Evolutionary conservation across 2,329 filamentous ascomycete species (phyloP), one percentile per base, ranked within the genome.

Genomic region (Diaporthe helianthi): DNA sequence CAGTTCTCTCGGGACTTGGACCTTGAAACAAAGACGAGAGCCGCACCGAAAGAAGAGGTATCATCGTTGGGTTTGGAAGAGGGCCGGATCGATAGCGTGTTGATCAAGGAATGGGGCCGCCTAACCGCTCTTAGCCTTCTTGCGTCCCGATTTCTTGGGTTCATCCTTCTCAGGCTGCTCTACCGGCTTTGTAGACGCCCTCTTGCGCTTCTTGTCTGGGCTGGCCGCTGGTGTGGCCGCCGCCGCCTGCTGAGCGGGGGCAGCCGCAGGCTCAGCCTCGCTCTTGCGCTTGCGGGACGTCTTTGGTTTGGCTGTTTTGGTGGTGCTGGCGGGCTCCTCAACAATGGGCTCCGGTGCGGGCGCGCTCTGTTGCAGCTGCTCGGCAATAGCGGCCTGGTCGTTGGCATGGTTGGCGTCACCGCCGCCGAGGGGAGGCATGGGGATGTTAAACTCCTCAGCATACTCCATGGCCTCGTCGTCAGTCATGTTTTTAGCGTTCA

Each of bases 161-260:
- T 89, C 87, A 76, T 88, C 86, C 73, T 80, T 79, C 69, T 84
- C 80, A 69, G 80, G 77, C 69, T 87, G 86, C 33, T 80, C 80
- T 49, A 81, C 84, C 83, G 70, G 70, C 70, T 71, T 71, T 53
- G 89, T 89, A 74, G 85, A 87, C 12, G 82, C 80, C 70, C 88
- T 81, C 79, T 89, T 86, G 74, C 87, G 83, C 86, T 90, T 90
- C 84, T 88, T 88, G 73, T 87, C 87, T 36, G 87, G 87, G 77
- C 85, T 88, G 68, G 83, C 83, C 31, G 85, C 83, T 36, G 79
- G 78, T 41, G 64, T 66, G n/a, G n/a, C n/a, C 46, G 55, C 36
- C n/a, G 68, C 36, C 31, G 69, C 24, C 41, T 55, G 49, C 54
- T 52, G 52, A 65, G 73, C 79, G 31, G 80, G 78, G 51, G 79